A percentile compares a stretch with the other conserved stretches of the same genome.
phyloP scores from a whole-genome alignment of 1,139 yeast species.

The Taphrina communis region DNA sequence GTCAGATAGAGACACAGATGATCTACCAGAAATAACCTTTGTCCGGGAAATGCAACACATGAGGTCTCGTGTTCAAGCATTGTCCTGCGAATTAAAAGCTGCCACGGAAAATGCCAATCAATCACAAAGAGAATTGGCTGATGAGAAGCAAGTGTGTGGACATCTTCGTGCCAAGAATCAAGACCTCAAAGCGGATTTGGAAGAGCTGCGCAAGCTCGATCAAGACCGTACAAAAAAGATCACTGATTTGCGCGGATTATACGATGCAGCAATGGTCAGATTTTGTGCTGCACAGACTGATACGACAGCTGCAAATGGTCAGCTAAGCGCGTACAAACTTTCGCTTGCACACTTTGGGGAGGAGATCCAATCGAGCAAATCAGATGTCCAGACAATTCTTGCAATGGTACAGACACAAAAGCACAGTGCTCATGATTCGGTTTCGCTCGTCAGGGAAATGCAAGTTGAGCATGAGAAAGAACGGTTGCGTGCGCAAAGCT shows the following conservation, averaged over 20 bases:
- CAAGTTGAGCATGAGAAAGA: constrained; percentile 13
- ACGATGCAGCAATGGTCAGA: neutral
- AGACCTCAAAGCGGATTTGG: neutral
- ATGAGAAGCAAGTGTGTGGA: neutral
- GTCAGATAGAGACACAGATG: neutral
- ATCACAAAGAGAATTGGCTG: neutral
- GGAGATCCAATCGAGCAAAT: neutral
- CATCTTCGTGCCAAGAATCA: neutral
- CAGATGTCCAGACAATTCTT: neutral
- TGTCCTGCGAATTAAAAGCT: neutral
- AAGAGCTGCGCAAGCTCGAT: neutral
- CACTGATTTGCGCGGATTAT: neutral
- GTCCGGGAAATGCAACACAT: constrained; percentile 15
- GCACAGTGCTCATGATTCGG: neutral
- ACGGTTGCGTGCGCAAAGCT: neutral
- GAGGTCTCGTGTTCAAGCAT: neutral
- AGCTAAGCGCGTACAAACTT: neutral
- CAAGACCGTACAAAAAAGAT: neutral
- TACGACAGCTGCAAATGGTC: neutral
- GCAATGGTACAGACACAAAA: neutral
- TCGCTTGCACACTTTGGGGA: neutral
- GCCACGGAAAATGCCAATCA: neutral
- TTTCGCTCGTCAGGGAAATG: neutral
- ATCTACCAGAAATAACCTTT: constrained; percentile 3
- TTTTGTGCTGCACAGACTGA: neutral